Percentiles rank a stretch among this genome's conserved stretches.
Conservation (phyloP, 768 basidiomycete species). For the Russula olivacea region DNA sequence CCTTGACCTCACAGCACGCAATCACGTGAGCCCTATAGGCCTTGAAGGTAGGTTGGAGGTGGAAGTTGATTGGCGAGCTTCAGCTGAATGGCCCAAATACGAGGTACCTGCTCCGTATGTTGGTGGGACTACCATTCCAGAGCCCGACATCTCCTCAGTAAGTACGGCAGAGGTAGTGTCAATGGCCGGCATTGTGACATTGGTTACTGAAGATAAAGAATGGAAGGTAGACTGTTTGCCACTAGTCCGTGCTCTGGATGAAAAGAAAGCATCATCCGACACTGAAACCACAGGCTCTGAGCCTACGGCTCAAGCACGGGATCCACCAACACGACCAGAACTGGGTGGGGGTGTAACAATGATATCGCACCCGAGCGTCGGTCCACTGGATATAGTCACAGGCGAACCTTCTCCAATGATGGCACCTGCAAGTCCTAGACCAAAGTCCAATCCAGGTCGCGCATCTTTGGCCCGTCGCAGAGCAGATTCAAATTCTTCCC, state of each 20-base stretch:
- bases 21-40: conserved; percentile 44
- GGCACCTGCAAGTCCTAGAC: conserved; percentile 31
- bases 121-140: no score
- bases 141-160: no score
- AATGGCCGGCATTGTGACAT: no score
- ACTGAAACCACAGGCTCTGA: conserved; percentile 30
- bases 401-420: conserved; percentile 50
- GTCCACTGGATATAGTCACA: conserved; percentile 65
- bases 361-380: conserved; percentile 40
- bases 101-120: no score
- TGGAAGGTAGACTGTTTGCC: no score
- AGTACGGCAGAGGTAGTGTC: no score
- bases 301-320: conserved; percentile 27
- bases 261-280: conserved; percentile 37
- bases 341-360: conserved; percentile 44
- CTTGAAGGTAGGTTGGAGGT: conserved; percentile 43
- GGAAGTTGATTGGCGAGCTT: conserved; percentile 7
- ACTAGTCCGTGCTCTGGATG: no score
- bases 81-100: no score
- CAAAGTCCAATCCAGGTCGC: conserved; percentile 41
- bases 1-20: conserved; percentile 51
- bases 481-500: conserved; percentile 47
- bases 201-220: no score
- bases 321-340: conserved; percentile 29
- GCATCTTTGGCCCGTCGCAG: conserved; percentile 38